Conservation (phyloP, 2,329 filamentous ascomycete species). For the Waltergamsia citrina region DNA sequence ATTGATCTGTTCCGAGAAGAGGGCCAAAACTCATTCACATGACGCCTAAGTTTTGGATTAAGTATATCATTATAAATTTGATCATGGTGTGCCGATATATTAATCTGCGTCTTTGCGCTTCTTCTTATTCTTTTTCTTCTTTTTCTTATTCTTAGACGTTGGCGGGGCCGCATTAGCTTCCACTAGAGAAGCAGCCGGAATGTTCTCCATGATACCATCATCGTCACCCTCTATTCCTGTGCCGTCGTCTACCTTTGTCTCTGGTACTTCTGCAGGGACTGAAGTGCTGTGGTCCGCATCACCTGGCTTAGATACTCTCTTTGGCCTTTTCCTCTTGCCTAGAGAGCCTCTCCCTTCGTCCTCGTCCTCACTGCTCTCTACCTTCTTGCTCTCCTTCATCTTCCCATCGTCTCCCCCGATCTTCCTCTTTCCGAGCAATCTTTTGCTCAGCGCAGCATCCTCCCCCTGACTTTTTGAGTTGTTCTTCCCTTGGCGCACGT, state of each 20-base stretch:
- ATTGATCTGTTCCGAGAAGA: no score
- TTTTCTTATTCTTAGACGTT: neutral
- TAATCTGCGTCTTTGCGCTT: conserved; percentile 1
- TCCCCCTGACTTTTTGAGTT: conserved; percentile 11
- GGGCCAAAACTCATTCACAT: no score
- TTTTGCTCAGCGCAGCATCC: conserved; percentile 20
- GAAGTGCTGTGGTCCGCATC: conserved; percentile 4
- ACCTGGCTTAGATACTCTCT: conserved; percentile 2
- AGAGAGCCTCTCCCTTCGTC: conserved; percentile 24
- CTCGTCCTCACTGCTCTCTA: conserved; percentile 13
- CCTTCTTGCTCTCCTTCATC: conserved; percentile 10
- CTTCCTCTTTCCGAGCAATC: conserved; percentile 15
- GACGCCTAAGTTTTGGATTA: no score
- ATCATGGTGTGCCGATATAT: no score
- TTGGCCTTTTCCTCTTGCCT: conserved; percentile 25
- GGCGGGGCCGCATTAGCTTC: neutral
- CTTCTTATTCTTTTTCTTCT: conserved; percentile 5
- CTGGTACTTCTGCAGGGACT: conserved; percentile 15
- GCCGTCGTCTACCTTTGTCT: conserved; percentile 10
- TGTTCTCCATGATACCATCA: neutral
- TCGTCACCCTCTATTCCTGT: neutral
- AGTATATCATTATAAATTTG: no score
- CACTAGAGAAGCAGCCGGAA: neutral
- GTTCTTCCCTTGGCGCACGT: conserved; percentile 16
- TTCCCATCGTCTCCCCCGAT: conserved; percentile 7